Evolutionary conservation across 768 basidiomycete genomes (phyloP), one percentile per base, ranked within the genome.

Genomic region (Clavulina sp.): DNA sequence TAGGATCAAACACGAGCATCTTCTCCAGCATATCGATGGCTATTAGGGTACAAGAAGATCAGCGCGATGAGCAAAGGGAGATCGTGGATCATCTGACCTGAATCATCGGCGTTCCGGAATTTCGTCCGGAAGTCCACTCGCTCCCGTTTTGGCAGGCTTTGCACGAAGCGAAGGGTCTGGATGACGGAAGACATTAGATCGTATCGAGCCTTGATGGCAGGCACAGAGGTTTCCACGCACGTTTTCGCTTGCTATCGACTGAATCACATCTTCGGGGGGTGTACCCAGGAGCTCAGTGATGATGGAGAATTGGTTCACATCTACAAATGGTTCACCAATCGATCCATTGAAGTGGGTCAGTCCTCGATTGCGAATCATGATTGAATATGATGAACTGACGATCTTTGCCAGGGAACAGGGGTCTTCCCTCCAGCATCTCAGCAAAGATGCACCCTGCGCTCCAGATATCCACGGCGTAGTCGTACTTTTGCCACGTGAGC

Each of bases 401-500:
- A 62, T 99, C 95, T 72, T 97, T 97, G 52, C 95, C 95, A 26
- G 95, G 95, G 76, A 99, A 99, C 58, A 99, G 70, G 0, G 95
- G 93, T 64, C 96, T 96, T 30, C 95, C 95, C 64, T 96, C 92
- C 47, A 99, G 69, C 95, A 99, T 99, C 71, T 99, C 95, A 4
- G 95, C 95, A 61, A 99, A 96, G 65, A 99, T 97, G 70, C 95
- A 99, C 4, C 92, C 95, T 7, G 92, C 91, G 62, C 87, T 92
- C 95, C 95, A 97, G 63, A 97, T 93, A 64, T 99, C 95, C 56
- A 99, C 95, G 48, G 93, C 95, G 52, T 96, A 92, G 65, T 97
- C 93, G 69, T 99, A 99, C 71, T 97, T 97, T 67, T 99, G 95
- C 95, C 95, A 99, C 34, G 95, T 99, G 63, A 99, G 75, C 95